Evolutionary conservation across 495 filamentous ascomycete species (phyloP), one percentile per base, ranked within the genome.

Genomic region (Cetradonia linearis): DNA sequence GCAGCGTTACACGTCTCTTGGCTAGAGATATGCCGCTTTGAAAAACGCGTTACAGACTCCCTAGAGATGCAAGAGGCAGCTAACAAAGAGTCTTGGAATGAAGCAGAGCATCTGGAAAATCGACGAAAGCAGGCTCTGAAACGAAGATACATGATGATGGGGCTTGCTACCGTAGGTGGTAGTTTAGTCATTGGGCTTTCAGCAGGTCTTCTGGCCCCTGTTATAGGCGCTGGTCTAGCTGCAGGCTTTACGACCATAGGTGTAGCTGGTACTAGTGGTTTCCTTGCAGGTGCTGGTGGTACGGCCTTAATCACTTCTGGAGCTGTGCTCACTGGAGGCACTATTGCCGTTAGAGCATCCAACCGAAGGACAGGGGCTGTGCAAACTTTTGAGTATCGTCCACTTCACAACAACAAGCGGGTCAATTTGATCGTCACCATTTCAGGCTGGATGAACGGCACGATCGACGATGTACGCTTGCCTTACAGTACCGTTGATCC

Each of bases 391-490:
- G 93, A 99, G 73, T 99, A 96, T 67, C 81, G 92, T 44, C 93
- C 93, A 33, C 72, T 99, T 50, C 89, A 97, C 72, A 97, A 99
- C 73, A 96, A 96, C 71, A 97, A 99, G 72, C 80, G 91, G 61
- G 86, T 96, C 42, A 97, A 97, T 66, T 77, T 99, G 30, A 97
- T 99, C 65, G 84, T 99, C 49, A 96, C 94, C 1, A 81, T 99
- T 31, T 87, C 92, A 7, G 93, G 93, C 13, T 99, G 93, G 93
- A 95, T 99, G 91, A 96, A 87, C 46, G 92, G 93, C 59, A 96
- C 94, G 69, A 84, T 94, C 42, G 93, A 99, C 71, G 93, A 99
- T 71, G 91, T 97, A 42, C 87, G 93, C 59, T 70, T 99, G 62
- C 93, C 93, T 16, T 99, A 83, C 71, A 95, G 89, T 73, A 99